These are phyloP conservation scores for Cystofilobasidium ferigula DNA, from an alignment of 768 basidiomycete species.

Conservation along the genomic window DNA sequence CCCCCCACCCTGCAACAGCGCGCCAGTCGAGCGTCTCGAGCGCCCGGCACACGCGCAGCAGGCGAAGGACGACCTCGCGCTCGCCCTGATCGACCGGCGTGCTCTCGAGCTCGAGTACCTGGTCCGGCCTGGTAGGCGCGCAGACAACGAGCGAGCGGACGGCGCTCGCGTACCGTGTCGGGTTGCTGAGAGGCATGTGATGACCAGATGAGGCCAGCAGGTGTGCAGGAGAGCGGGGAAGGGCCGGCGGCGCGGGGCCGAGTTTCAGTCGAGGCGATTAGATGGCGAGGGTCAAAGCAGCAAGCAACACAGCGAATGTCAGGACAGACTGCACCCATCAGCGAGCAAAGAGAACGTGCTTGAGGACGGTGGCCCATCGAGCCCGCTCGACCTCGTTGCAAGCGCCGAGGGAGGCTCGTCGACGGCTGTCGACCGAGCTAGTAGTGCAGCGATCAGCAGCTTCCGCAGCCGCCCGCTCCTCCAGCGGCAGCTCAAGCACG, in stretches of 20 bases:
- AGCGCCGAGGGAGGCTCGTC: no score
- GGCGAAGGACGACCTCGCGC: constrained; percentile 9
- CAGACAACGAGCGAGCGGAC: constrained; percentile 6
- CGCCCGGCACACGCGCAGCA: constrained; percentile 1
- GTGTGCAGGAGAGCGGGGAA: background rate
- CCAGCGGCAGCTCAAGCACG: background rate
- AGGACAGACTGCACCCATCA: no score
- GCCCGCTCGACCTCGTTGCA: constrained; percentile 1
- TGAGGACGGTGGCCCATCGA: constrained; percentile 1
- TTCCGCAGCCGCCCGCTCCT: background rate
- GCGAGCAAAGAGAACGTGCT: background rate
- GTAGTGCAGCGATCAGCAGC: background rate
- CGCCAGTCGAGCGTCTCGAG: constrained; percentile 15
- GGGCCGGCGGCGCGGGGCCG: background rate
- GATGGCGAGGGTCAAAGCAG: background rate
- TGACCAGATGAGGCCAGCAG: no score
- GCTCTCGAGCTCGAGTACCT: background rate
- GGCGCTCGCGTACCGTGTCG: constrained; percentile 4
- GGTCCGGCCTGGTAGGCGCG: constrained; percentile 8
- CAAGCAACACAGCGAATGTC: background rate
- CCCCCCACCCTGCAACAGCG: constrained; percentile 23
- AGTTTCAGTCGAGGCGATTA: background rate
- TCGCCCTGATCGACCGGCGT: constrained; percentile 15
- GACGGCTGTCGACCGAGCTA: no score
- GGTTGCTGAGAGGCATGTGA: constrained; percentile 1